These are phyloP conservation scores for Naegleria lovaniensis DNA, from an alignment of 208 protist genomes.

Conservation along the genomic window DNA sequence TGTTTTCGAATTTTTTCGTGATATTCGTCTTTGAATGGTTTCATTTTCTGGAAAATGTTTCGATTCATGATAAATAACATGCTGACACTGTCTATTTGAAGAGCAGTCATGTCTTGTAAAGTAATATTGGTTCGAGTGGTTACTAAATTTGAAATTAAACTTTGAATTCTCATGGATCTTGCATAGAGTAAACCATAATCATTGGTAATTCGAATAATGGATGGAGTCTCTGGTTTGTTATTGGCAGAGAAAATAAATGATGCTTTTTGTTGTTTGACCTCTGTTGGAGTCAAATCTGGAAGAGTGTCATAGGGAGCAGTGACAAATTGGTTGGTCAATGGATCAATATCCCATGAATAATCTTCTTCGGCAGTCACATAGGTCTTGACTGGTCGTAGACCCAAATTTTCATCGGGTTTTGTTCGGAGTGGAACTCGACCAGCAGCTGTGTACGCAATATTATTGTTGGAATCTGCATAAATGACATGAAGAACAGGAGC, in stretches of 20 bases:
- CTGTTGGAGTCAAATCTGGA: background rate
- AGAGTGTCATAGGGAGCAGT: background rate
- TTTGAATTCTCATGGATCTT: background rate
- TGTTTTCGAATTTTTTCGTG: background rate
- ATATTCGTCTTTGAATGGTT: background rate
- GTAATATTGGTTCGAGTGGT: background rate
- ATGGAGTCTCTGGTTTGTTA: background rate
- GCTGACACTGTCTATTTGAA: background rate
- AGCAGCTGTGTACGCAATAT: background rate
- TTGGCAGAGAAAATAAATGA: background rate
- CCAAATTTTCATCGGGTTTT: background rate
- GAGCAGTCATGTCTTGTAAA: background rate
- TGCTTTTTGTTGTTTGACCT: background rate
- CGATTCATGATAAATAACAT: background rate
- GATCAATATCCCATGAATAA: background rate
- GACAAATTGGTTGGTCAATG: background rate
- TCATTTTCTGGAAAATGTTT: background rate
- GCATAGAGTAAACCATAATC: background rate
- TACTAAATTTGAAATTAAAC: background rate
- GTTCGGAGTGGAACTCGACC: background rate
- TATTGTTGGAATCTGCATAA: background rate
- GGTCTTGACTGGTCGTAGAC: background rate
- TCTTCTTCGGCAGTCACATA: background rate
- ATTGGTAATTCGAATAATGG: background rate
- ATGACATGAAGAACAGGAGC: background rate